These are phyloP conservation scores for Santalum album DNA, from an alignment of 164 flowering plant species.

Conservation along the genomic window DNA sequence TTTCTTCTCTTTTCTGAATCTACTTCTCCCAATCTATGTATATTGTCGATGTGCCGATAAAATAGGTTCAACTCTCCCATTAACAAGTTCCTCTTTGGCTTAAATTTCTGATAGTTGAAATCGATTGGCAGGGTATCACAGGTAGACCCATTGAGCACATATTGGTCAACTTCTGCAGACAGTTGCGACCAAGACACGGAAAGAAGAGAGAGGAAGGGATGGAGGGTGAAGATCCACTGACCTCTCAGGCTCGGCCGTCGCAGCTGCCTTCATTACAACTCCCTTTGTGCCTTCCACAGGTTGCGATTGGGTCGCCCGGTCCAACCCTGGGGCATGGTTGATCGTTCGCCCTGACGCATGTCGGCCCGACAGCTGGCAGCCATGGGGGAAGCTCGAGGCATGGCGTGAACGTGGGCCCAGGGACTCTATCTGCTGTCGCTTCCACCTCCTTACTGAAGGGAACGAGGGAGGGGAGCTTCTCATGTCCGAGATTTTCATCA, in stretches of 20 bases:
- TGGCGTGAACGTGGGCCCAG: conserved; percentile 78
- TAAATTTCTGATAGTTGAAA: not conserved
- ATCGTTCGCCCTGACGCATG: conserved; percentile 63
- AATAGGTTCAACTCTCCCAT: too few relatives aligned
- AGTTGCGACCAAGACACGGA: not conserved
- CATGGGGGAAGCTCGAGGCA: conserved; percentile 95
- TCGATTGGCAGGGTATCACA: conserved; percentile 48
- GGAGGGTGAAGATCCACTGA: not conserved
- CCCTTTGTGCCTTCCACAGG: conserved; percentile 92
- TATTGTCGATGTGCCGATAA: too few relatives aligned
- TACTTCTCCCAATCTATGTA: too few relatives aligned
- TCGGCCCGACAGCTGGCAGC: conserved; percentile 74
- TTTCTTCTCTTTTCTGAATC: too few relatives aligned
- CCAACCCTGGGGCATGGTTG: conserved; percentile 95
- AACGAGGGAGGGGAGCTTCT: conserved; percentile 53
- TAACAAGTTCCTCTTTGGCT: not conserved
- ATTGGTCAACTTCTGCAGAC: conserved; percentile 35
- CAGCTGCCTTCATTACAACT: conserved; percentile 91
- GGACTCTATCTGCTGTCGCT: conserved; percentile 63
- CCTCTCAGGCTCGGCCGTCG: conserved; percentile 77
- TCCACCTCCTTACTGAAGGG: conserved; percentile 57
- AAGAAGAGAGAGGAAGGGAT: conserved; percentile 1
- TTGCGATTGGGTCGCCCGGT: conserved; percentile 80
- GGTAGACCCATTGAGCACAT: conserved; percentile 44
- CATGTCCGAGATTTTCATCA: conserved; percentile 60